Conservation (phyloP, 2,329 filamentous ascomycete genomes). For the Cytospora schulzeri region DNA sequence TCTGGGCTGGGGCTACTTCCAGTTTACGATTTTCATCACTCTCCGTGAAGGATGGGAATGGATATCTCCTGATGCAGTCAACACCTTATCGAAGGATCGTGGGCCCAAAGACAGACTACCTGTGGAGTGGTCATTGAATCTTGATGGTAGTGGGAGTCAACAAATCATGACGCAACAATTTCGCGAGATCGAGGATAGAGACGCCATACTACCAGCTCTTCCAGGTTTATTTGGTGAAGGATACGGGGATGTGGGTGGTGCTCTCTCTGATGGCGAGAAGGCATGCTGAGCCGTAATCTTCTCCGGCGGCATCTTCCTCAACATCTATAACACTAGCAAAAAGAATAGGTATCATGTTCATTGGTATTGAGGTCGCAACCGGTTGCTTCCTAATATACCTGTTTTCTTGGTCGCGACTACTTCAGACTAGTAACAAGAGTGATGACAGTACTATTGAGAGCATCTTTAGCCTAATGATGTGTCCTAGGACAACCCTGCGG, state of each 20-base stretch:
- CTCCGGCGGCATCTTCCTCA: neutral
- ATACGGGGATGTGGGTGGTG: too few species aligned
- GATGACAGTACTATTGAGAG: too few species aligned
- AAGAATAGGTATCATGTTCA: too few species aligned
- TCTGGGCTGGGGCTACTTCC: constrained; percentile 14
- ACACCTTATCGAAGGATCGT: neutral
- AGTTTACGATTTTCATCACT: constrained; percentile 8
- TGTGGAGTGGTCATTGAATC: constrained; percentile 2
- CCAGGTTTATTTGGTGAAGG: neutral
- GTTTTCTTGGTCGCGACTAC: too few species aligned
- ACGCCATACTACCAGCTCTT: constrained; percentile 8
- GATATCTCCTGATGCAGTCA: neutral
- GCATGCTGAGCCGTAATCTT: neutral
- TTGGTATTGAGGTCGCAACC: too few species aligned
- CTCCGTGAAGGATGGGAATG: constrained; percentile 19
- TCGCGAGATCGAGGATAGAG: neutral
- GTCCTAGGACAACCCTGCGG: too few species aligned
- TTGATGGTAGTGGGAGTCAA: constrained; percentile 2
- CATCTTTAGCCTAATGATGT: too few species aligned
- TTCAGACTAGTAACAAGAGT: too few species aligned
- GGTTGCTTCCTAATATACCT: too few species aligned
- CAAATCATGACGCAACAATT: neutral
- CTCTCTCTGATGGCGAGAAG: neutral
- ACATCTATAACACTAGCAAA: neutral
- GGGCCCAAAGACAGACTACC: constrained; percentile 9